Percentiles rank a stretch among this genome's conserved stretches.
Conservation (phyloP, 2,329 filamentous ascomycete species). For the Pyrenophora seminiperda region DNA sequence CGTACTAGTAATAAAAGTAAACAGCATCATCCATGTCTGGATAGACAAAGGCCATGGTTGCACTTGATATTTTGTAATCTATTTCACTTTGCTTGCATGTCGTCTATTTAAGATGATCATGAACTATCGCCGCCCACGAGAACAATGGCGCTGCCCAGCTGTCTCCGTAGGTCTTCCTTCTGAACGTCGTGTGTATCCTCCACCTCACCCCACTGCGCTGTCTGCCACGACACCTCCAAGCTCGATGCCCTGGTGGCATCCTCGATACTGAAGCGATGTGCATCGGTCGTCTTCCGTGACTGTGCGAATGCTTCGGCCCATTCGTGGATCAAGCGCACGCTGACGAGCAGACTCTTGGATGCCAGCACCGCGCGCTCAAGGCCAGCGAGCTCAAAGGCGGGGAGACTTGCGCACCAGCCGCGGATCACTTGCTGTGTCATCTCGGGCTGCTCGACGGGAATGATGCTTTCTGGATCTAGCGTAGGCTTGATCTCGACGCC, state of each 20-base stretch:
- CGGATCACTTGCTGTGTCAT: constrained; percentile 77
- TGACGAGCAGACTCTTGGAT: constrained; percentile 83
- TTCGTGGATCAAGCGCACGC: constrained; percentile 76
- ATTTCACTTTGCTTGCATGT: constrained; percentile 1
- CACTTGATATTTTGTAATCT: not conserved
- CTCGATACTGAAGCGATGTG: constrained; percentile 72
- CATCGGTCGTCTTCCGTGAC: constrained; percentile 50
- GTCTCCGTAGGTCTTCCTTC: constrained; percentile 83
- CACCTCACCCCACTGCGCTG: constrained; percentile 89
- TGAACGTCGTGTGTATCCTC: constrained; percentile 98
- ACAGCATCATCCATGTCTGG: too few species aligned
- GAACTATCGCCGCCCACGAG: constrained; percentile 62
- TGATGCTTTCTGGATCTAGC: constrained; percentile 77
- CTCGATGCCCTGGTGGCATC: constrained; percentile 79
- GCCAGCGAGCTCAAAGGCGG: constrained; percentile 81
- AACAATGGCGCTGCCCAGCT: constrained; percentile 84
- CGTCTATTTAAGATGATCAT: not conserved
- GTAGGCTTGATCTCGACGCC: constrained; percentile 78
- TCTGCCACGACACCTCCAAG: constrained; percentile 90
- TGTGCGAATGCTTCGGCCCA: constrained; percentile 78
- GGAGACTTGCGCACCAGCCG: constrained; percentile 75
- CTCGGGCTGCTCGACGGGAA: constrained; percentile 74
- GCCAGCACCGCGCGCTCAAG: constrained; percentile 83
- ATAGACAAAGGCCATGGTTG: too few species aligned
- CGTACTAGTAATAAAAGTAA: too few species aligned